Evolutionary conservation across 2,329 filamentous ascomycete genomes (phyloP), one percentile per base, ranked within the genome.

Genomic region (Lachnellula cervina): DNA sequence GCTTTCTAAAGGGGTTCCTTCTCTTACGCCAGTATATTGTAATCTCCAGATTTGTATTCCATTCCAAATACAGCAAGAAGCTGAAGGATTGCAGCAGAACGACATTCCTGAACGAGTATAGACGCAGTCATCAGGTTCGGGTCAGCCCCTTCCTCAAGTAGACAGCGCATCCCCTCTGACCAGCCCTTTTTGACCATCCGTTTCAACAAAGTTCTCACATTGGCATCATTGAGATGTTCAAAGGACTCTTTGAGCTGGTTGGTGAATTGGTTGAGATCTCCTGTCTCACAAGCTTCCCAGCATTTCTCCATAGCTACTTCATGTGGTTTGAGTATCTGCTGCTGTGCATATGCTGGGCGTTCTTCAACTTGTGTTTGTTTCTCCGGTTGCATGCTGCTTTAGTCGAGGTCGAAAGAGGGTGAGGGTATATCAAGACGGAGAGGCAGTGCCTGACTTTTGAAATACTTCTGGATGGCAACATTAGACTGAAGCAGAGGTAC

Each of bases 31-130:
- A 52, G 49, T 1, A 44, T 28, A 28, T 42, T 42, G 21, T 44
- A n/a, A 11, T 51, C 49, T 52, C 23, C 35, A n/a, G 49, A 52
- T 43, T 52, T 52, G 23, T 52, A 52, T 17, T 44, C 23, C 35
- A 42, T 32, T 17, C 49, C 49, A 44, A 43, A 52, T 2, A 45
- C 49, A 37, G 49, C 49, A 11, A 52, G 49, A 25, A 52, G 38
- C 49, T 52, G 35, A n/a, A 52, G 49, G 3, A 32, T 17, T 28
- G 8, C 38, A 40, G 28, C n/a, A 14, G 34, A 44, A 28, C 28
- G 28, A 38, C 16, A 37, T 23, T 19, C 23, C n/a, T 5, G 3
- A 45, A 44, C 16, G 19, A 32, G 14, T 34, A 21, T 21, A 16
- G 28, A 8, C 34, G 21, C 42, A 2, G 11, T 8, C 17, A 52